These are phyloP conservation scores for Artemisia annua DNA, from an alignment of 129 eudicot species.

Conservation along the genomic window DNA sequence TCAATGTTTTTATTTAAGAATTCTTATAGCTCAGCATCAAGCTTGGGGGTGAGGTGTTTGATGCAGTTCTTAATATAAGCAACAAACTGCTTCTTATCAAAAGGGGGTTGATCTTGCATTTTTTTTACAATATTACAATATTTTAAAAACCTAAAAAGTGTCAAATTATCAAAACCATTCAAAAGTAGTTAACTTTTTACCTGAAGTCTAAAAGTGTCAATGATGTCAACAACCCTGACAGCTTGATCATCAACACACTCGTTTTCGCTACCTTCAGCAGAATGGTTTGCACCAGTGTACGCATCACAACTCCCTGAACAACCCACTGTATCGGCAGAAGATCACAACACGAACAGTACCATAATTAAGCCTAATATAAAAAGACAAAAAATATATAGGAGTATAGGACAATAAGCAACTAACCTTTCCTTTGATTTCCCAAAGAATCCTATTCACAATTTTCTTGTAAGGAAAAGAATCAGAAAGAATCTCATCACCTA, in stretches of 20 bases:
- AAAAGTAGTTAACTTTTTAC: conserved; percentile 15
- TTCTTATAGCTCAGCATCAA: conserved; percentile 47
- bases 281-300: too few species aligned
- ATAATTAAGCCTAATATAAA: too few species aligned
- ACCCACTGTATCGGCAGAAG: too few species aligned
- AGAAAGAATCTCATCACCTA: too few species aligned
- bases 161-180: background rate
- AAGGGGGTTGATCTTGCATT: conserved; percentile 61
- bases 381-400: background rate
- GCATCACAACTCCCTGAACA: too few species aligned
- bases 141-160: background rate
- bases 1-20: conserved; percentile 50
- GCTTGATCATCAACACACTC: too few species aligned
- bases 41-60: conserved; percentile 46
- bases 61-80: conserved; percentile 59
- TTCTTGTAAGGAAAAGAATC: conserved; percentile 27
- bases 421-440: conserved; percentile 60
- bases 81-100: conserved; percentile 62
- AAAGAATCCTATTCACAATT: conserved; percentile 34
- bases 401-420: conserved; percentile 15
- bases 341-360: too few species aligned
- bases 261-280: too few species aligned
- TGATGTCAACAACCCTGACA: too few species aligned
- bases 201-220: conserved; percentile 70
- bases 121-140: background rate